Percentiles rank a stretch among this genome's conserved stretches.
phyloP scores from a whole-genome alignment of 352 stramenopile genomes.

The Peronospora destructor region DNA sequence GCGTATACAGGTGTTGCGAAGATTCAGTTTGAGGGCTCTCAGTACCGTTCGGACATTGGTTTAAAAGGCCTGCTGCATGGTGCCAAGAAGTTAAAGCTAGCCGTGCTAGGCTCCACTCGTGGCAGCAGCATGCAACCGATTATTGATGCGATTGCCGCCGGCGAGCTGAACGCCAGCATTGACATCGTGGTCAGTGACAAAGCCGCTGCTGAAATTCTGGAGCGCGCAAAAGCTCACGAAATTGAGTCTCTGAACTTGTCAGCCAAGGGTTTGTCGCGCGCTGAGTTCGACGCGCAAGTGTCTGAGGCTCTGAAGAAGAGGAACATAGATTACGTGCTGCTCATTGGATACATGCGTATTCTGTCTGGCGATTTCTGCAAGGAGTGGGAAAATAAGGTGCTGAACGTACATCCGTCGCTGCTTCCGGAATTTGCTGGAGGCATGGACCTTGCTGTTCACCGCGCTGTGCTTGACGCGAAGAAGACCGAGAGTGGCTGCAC shows the following conservation, averaged over 20 bases:
- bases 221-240: slow-evolving; percentile 83
- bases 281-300: slow-evolving; percentile 94
- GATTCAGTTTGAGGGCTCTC: slow-evolving; percentile 89
- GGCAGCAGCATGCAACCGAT: slow-evolving; percentile 94
- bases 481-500: slow-evolving; percentile 96
- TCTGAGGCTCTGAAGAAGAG: slow-evolving; percentile 88
- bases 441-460: slow-evolving; percentile 99
- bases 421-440: slow-evolving; percentile 98
- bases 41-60: slow-evolving; percentile 97
- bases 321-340: slow-evolving; percentile 94
- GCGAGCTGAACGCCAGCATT: slow-evolving; percentile 90
- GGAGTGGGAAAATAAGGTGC: slow-evolving; percentile 91
- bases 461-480: slow-evolving; percentile 94
- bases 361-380: slow-evolving; percentile 93
- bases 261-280: slow-evolving; percentile 79
- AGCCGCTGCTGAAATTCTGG: slow-evolving; percentile 87
- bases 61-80: slow-evolving; percentile 88
- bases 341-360: slow-evolving; percentile 99
- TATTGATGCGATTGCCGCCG: slow-evolving; percentile 90
- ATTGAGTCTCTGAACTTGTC: slow-evolving; percentile 62
- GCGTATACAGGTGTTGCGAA: slow-evolving; percentile 88
- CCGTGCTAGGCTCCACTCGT: slow-evolving; percentile 93
- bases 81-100: slow-evolving; percentile 83
- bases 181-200: slow-evolving; percentile 97
- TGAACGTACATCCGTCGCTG: slow-evolving; percentile 99